Evolutionary conservation across 371 early-diverging fungal species (phyloP).

Genomic region (Rhizomucor pusillus): DNA sequence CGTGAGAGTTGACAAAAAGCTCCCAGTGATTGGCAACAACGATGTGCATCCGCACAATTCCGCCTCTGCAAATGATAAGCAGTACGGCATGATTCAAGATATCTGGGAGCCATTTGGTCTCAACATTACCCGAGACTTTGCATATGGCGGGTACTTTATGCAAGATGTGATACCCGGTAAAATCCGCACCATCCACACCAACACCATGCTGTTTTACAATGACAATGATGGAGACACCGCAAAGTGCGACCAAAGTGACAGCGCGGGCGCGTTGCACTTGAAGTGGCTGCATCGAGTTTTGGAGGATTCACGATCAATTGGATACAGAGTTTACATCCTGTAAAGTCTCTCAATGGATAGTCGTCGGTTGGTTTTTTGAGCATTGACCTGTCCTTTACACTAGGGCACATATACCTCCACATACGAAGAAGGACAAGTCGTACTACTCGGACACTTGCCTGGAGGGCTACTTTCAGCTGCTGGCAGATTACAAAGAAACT

Average conservation of each 20-base stretch:
- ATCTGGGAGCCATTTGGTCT: constrained; percentile 22
- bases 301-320: constrained; percentile 13
- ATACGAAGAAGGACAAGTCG: constrained; percentile 16
- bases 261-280: constrained; percentile 22
- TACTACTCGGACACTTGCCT: constrained; percentile 31
- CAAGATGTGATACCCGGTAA: constrained; percentile 18
- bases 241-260: constrained; percentile 20
- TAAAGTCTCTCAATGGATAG: too few relatives aligned
- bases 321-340: constrained; percentile 20
- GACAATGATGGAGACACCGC: constrained; percentile 14
- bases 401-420: constrained; percentile 54
- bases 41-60: constrained; percentile 24
- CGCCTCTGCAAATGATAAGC: constrained; percentile 4
- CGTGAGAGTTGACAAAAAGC: constrained; percentile 7
- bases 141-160: constrained; percentile 15
- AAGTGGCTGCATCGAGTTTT: constrained; percentile 21
- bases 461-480: constrained; percentile 26
- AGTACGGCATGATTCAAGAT: constrained; percentile 7
- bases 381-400: not conserved
- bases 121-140: constrained; percentile 10
- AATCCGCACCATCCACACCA: constrained; percentile 18
- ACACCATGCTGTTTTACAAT: constrained; percentile 25
- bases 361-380: not conserved
- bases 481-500: constrained; percentile 36
- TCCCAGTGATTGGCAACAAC: constrained; percentile 40